phyloP scores from a whole-genome alignment of 148 eudicot species.

The Rhododendron molle region DNA sequence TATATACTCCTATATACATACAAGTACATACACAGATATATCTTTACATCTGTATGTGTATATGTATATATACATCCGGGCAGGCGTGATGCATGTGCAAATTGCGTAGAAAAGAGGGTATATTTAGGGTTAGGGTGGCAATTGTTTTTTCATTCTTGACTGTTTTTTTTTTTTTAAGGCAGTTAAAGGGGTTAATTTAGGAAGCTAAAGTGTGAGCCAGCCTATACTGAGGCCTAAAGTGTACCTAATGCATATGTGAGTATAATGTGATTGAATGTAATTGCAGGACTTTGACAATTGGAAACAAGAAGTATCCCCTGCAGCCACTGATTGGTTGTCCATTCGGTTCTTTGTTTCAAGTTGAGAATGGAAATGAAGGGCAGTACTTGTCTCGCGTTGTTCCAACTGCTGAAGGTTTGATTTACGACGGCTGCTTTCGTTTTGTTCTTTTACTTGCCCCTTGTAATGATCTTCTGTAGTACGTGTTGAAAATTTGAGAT shows the following conservation, averaged over 20 bases:
- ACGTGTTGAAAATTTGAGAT: background rate
- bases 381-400: constrained; percentile 54
- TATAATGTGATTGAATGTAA: constrained; percentile 1
- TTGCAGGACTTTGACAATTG: constrained; percentile 76
- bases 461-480: background rate
- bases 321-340: constrained; percentile 82
- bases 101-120: background rate
- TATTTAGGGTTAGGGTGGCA: background rate
- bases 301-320: constrained; percentile 57
- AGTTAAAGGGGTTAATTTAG: background rate
- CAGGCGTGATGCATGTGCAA: background rate
- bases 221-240: background rate
- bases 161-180: background rate
- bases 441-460: background rate
- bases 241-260: background rate
- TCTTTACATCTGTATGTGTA: background rate
- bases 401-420: constrained; percentile 41
- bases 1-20: too few species aligned
- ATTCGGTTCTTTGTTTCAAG: constrained; percentile 76
- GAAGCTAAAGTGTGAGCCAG: background rate
- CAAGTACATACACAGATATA: background rate
- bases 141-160: background rate
- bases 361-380: constrained; percentile 63
- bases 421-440: background rate
- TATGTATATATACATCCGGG: background rate